Percentiles rank a stretch among this genome's conserved stretches.
phyloP scores from a whole-genome alignment of 2,329 filamentous ascomycete genomes.

The Pleomassaria siparia region DNA sequence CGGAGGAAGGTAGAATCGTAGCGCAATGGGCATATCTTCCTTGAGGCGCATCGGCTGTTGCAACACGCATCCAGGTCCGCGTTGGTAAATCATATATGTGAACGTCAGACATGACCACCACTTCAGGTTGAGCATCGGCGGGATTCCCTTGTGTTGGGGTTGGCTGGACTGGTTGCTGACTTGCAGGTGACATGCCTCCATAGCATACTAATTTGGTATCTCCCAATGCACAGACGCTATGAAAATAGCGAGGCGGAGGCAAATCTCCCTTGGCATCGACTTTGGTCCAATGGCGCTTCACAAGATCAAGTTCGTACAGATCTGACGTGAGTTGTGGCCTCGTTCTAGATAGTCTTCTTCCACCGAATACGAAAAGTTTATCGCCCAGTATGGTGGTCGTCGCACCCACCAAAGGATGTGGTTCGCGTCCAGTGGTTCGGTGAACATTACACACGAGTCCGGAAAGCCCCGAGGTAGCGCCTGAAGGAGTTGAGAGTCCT shows the following conservation, averaged over 20 bases:
- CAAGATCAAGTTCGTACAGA: conserved; percentile 89
- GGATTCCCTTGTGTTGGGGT: conserved; percentile 36
- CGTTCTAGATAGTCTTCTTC: conserved; percentile 80
- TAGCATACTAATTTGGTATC: conserved; percentile 98
- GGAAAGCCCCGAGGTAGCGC: conserved; percentile 62
- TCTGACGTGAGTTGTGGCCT: conserved; percentile 85
- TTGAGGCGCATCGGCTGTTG: conserved; percentile 79
- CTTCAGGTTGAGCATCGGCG: conserved; percentile 74
- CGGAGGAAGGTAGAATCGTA: conserved; percentile 84
- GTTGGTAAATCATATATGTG: conserved; percentile 89
- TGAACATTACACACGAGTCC: conserved; percentile 70
- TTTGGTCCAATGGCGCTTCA: conserved; percentile 90
- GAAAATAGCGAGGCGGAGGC: conserved; percentile 91
- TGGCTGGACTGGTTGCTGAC: conserved; percentile 45
- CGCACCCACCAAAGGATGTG: conserved; percentile 87
- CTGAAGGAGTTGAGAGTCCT: conserved; percentile 40
- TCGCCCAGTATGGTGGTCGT: conserved; percentile 95
- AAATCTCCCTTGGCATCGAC: conserved; percentile 81
- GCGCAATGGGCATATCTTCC: conserved; percentile 97
- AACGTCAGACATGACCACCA: conserved; percentile 97
- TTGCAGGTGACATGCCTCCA: conserved; percentile 90
- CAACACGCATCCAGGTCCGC: conserved; percentile 81
- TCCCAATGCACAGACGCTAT: conserved; percentile 90
- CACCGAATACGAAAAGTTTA: conserved; percentile 95
- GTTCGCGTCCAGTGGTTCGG: conserved; percentile 86